Evolutionary conservation across 1,284 basidiomycete genomes (phyloP).

Genomic region (Singerocomus inundabilis): DNA sequence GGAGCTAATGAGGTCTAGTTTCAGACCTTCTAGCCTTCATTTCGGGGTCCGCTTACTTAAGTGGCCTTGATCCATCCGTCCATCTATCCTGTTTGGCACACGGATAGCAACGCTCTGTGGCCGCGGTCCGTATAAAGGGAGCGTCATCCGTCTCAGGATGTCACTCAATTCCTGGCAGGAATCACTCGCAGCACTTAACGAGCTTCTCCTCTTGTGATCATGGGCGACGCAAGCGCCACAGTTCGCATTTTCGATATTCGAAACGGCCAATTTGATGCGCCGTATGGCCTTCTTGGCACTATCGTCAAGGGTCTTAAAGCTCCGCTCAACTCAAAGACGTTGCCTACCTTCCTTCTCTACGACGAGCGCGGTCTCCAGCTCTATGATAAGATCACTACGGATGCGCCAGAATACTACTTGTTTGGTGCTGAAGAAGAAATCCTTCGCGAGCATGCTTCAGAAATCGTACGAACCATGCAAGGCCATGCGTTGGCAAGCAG

Average conservation of each 20-base stretch:
- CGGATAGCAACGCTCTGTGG: background rate
- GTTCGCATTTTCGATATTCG: constrained; percentile 29
- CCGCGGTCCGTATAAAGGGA: constrained; percentile 14
- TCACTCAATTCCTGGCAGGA: background rate
- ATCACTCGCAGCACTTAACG: background rate
- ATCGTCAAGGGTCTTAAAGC: constrained; percentile 56
- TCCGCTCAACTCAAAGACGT: constrained; percentile 54
- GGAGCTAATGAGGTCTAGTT: background rate
- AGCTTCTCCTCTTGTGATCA: constrained; percentile 3
- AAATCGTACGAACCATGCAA: constrained; percentile 76
- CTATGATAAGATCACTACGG: constrained; percentile 83
- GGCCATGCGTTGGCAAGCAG: constrained; percentile 41
- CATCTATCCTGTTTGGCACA: background rate
- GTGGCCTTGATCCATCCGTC: constrained; percentile 1
- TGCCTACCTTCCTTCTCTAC: constrained; percentile 88
- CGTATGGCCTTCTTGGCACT: constrained; percentile 41
- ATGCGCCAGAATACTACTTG: constrained; percentile 86
- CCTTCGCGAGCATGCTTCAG: constrained; percentile 57
- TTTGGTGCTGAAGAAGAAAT: constrained; percentile 79
- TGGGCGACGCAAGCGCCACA: constrained; percentile 24
- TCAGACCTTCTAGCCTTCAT: background rate
- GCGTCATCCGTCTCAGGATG: background rate
- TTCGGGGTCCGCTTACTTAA: constrained; percentile 26
- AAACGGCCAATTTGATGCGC: constrained; percentile 3
- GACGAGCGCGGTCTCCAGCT: constrained; percentile 80